Conservation (phyloP, 2,329 filamentous ascomycete species). For the Metarhizium robertsii region DNA sequence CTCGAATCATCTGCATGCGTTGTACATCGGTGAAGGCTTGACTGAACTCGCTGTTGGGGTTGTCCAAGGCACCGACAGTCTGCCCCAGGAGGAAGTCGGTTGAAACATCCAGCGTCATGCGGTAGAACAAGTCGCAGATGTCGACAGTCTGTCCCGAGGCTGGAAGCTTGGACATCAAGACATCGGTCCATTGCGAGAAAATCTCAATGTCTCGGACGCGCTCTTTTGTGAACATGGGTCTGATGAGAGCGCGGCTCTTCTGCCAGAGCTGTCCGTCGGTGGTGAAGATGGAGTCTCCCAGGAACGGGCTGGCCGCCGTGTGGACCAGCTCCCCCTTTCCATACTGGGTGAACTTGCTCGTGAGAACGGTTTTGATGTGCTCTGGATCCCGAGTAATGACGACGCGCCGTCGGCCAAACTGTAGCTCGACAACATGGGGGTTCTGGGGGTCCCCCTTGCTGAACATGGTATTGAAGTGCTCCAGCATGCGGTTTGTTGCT, state of each 20-base stretch:
- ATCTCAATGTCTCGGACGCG: conserved; percentile 72
- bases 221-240: conserved; percentile 80
- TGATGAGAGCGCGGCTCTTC: conserved; percentile 64
- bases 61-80: conserved; percentile 19
- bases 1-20: conserved; percentile 44
- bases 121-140: conserved; percentile 69
- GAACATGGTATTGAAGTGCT: conserved; percentile 8
- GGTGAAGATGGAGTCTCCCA: conserved; percentile 68
- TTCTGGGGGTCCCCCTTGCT: background rate
- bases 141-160: conserved; percentile 50
- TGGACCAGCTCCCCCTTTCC: conserved; percentile 75
- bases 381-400: conserved; percentile 75
- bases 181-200: conserved; percentile 45
- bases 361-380: conserved; percentile 86
- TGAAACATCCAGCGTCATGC: conserved; percentile 72
- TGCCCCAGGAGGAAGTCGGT: conserved; percentile 76
- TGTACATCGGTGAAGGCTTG: conserved; percentile 75
- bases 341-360: conserved; percentile 74
- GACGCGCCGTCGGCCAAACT: conserved; percentile 45
- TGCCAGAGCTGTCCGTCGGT: conserved; percentile 78
- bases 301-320: conserved; percentile 62
- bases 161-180: conserved; percentile 10
- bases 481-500: conserved; percentile 10
- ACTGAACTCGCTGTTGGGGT: conserved; percentile 60
- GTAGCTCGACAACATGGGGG: conserved; percentile 37